Evolutionary conservation across 441 rosid genomes (phyloP).

Genomic region (Viola pubescens): DNA sequence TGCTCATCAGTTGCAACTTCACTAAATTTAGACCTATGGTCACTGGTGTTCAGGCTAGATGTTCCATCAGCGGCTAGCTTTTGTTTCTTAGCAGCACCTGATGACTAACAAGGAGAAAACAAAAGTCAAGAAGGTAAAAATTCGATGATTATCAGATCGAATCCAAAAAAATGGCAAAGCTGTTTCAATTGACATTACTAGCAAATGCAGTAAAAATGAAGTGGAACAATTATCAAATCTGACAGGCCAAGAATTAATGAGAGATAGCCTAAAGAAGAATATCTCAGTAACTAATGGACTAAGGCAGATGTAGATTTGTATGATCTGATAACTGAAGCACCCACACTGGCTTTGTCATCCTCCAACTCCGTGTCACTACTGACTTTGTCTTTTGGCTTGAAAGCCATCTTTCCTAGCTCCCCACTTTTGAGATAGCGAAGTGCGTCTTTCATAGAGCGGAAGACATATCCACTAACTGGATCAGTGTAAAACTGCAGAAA

Average conservation of each 20-base stretch:
- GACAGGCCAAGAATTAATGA: background rate
- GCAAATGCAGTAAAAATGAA: background rate
- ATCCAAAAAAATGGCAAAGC: background rate
- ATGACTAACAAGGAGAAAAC: conserved; percentile 21
- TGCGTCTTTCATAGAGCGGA: conserved; percentile 76
- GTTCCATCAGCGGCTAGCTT: background rate
- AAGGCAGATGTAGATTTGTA: background rate
- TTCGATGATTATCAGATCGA: background rate
- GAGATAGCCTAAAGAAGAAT: conserved; percentile 1
- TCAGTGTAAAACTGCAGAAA: conserved; percentile 63
- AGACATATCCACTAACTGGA: conserved; percentile 65
- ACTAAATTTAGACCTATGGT: conserved; percentile 20
- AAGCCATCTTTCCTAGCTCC: conserved; percentile 46
- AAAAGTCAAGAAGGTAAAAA: conserved; percentile 4
- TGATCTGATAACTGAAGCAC: conserved; percentile 20
- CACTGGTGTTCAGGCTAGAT: background rate
- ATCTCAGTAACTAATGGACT: background rate
- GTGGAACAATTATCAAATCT: background rate
- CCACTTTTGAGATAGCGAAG: conserved; percentile 67
- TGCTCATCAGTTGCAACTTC: conserved; percentile 22
- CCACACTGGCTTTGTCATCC: conserved; percentile 40
- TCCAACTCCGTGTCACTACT: conserved; percentile 30
- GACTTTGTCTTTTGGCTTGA: conserved; percentile 39
- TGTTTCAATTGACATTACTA: background rate
- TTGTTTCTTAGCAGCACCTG: conserved; percentile 18